These are phyloP conservation scores for Nakataea oryzae DNA, from an alignment of 2,329 filamentous ascomycete genomes.

Conservation along the genomic window DNA sequence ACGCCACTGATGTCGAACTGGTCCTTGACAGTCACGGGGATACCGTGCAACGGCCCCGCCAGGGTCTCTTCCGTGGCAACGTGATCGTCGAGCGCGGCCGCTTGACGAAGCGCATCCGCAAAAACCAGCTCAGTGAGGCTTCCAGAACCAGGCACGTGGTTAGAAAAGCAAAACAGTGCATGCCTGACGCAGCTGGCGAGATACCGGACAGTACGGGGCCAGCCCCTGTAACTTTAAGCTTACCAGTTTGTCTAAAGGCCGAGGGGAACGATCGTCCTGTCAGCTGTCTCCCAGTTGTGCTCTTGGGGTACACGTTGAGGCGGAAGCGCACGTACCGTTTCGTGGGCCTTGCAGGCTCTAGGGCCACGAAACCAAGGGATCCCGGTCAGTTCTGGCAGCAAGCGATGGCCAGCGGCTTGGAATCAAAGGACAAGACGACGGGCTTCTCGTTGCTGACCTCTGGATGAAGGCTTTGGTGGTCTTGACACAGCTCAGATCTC, in stretches of 20 bases:
- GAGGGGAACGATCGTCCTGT: not conserved
- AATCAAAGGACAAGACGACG: not conserved
- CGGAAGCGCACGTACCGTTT: not conserved
- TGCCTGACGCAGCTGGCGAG: too few species aligned
- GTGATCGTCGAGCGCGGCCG: constrained; percentile 5
- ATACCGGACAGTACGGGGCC: too few species aligned
- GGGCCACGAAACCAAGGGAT: not conserved
- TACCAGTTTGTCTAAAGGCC: constrained; percentile 4
- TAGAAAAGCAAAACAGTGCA: not conserved
- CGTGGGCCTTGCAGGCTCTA: constrained; percentile 19
- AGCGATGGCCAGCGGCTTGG: not conserved
- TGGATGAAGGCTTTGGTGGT: not conserved
- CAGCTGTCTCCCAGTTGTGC: not conserved
- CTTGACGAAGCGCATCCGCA: constrained; percentile 5
- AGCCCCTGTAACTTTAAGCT: not conserved
- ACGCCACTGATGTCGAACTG: constrained; percentile 10
- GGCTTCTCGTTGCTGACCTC: not conserved
- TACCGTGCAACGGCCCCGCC: constrained; percentile 24
- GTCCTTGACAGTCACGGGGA: constrained; percentile 36
- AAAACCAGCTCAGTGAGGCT: not conserved
- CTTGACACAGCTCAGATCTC: not conserved
- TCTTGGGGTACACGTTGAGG: not conserved
- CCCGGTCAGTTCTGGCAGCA: not conserved
- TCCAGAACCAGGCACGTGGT: not conserved
- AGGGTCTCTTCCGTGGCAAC: constrained; percentile 15